Evolutionary conservation across 164 flowering plant genomes (phyloP).

Genomic region (Tinospora cordifolia): DNA sequence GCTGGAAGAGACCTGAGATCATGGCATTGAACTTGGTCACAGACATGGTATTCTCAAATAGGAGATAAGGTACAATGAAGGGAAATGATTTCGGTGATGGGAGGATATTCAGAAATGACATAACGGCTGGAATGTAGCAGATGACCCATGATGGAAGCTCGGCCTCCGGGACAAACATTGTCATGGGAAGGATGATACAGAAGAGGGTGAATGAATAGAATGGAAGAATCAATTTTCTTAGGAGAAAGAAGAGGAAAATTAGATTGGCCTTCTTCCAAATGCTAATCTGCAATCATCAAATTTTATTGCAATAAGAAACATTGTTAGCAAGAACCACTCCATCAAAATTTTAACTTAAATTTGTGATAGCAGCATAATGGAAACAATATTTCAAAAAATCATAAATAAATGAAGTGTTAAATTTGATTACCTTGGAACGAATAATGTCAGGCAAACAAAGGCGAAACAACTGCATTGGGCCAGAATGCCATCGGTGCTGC

Average conservation of each 20-base stretch:
- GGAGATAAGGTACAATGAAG: conserved; percentile 95
- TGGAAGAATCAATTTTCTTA: conserved; percentile 80
- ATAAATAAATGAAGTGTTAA: background rate
- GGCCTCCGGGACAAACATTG: conserved; percentile 97
- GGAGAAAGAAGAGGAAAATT: conserved; percentile 90
- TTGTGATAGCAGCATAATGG: background rate
- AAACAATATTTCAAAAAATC: background rate
- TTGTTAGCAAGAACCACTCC: background rate
- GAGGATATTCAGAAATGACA: conserved; percentile 92
- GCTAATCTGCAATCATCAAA: conserved; percentile 59
- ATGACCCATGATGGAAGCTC: conserved; percentile 97
- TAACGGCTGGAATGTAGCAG: conserved; percentile 87
- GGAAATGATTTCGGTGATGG: conserved; percentile 95
- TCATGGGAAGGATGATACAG: conserved; percentile 95
- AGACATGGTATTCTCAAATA: conserved; percentile 97
- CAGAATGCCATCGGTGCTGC: conserved; percentile 99
- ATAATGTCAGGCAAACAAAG: conserved; percentile 77
- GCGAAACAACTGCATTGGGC: conserved; percentile 97
- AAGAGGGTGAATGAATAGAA: conserved; percentile 96
- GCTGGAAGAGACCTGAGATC: conserved; percentile 95
- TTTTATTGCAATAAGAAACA: background rate
- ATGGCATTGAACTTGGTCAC: conserved; percentile 98
- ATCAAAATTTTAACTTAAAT: background rate
- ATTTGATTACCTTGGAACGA: conserved; percentile 57
- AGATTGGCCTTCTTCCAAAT: conserved; percentile 79